Evolutionary conservation across 2,329 filamentous ascomycete genomes (phyloP), one percentile per base, ranked within the genome.

Genomic region (Aspergillus aculeatus): DNA sequence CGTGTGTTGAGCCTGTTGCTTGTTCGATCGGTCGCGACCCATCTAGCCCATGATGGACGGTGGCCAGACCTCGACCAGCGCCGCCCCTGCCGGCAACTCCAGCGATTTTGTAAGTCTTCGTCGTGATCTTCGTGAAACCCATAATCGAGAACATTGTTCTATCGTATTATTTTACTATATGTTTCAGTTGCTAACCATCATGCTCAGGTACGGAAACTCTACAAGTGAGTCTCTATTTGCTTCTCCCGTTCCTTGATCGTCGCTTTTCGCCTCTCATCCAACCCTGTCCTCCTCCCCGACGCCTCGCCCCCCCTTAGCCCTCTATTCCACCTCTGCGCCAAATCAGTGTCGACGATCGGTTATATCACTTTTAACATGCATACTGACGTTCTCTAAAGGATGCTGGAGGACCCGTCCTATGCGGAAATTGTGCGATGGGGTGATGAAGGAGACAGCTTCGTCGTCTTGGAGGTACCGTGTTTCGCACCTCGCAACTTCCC

Each of bases 361-460:
- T 35, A 49, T 53, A 5, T 38, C 29, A 16, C n/a, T 29, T 35
- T 38, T 29, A 50, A 41, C 16, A 53, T 57, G 53, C 26, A n/a
- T 26, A 55, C 61, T 63, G 47, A 63, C 55, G 32, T 60, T 54
- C 61, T 24, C 49, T 54, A 29, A 73, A 96, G 92, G 75, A 99
- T 99, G 95, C 82, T 99, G 70, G 94, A 98, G 78, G 96, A 96
- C 72, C 93, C 93, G 38, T 89, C 91, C 56, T 96, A 99, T 76
- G 88, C 93, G 69, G 89, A 90, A 62, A 93, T 98, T 62, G 95
- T 98, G 52, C 85, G 94, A 78, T 99, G 95, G 95, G 93, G 93
- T 61, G 92, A 96, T 67, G 89, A 93, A 65, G 93, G 92, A 56
- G 91, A 97, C 73, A 96, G 92, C 68, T 99, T 99, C 73, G 94